These are phyloP conservation scores for Globisporangium paddicum DNA, from an alignment of 352 stramenopile genomes.

Conservation along the genomic window DNA sequence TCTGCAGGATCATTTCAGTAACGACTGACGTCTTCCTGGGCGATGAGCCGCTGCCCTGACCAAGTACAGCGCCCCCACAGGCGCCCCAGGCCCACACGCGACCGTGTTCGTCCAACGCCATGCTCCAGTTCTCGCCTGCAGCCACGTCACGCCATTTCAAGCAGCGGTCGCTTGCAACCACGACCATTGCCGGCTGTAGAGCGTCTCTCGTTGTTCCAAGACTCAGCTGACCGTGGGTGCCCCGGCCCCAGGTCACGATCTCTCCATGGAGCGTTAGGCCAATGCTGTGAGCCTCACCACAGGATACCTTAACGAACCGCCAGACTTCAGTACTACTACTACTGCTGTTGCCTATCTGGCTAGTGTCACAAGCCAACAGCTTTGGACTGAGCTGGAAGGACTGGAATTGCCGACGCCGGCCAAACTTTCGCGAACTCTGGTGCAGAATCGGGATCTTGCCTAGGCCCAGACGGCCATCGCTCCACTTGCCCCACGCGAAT, in stretches of 20 bases:
- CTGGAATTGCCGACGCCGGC: constrained; percentile 47
- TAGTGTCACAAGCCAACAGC: background rate
- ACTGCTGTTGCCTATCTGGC: too few relatives aligned
- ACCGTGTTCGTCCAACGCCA: constrained; percentile 63
- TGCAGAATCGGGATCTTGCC: constrained; percentile 50
- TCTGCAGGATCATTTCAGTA: constrained; percentile 39
- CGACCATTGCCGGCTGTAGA: constrained; percentile 20
- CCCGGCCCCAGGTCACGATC: constrained; percentile 76
- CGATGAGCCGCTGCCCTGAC: constrained; percentile 24
- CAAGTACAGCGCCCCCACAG: constrained; percentile 58
- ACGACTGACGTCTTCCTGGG: constrained; percentile 17
- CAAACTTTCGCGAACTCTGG: constrained; percentile 28
- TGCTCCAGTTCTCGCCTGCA: constrained; percentile 71
- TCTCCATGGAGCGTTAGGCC: constrained; percentile 44
- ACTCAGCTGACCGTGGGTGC: constrained; percentile 76
- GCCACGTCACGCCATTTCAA: constrained; percentile 40
- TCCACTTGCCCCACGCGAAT: constrained; percentile 80
- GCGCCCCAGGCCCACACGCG: constrained; percentile 82
- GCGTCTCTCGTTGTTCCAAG: constrained; percentile 39
- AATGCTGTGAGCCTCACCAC: constrained; percentile 76
- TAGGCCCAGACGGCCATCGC: constrained; percentile 66
- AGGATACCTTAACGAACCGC: constrained; percentile 41
- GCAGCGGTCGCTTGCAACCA: background rate
- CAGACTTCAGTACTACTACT: background rate
- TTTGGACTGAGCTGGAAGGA: constrained; percentile 46